Percentiles rank a stretch among this genome's conserved stretches.
These are phyloP conservation scores for Rhizopus sp. DNA, from an alignment of 371 early-diverging fungal genomes.

Conservation along the genomic window DNA sequence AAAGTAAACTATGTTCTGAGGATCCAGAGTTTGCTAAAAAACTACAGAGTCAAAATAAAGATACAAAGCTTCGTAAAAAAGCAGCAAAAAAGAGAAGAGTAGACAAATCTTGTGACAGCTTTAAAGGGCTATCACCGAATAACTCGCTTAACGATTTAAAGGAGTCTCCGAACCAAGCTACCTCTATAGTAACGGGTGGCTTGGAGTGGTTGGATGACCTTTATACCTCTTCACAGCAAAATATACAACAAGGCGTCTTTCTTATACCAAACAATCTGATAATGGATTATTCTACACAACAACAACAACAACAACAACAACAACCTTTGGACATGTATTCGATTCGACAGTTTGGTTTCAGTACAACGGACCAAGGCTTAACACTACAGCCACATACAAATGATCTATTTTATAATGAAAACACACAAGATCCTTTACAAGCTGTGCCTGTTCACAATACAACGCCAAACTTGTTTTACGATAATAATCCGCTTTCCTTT, in stretches of 20 bases:
- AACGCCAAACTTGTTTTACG: not conserved
- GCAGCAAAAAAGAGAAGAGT: not conserved
- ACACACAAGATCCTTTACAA: not conserved
- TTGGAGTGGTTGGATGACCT: slow-evolving; percentile 17
- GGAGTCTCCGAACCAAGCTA: not conserved
- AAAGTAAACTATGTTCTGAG: slow-evolving; percentile 8
- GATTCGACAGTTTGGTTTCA: slow-evolving; percentile 22
- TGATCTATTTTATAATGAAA: not conserved
- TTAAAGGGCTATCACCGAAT: not conserved
- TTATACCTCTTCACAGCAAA: slow-evolving; percentile 10
- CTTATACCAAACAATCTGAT: not conserved
- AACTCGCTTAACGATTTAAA: not conserved
- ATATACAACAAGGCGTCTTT: not conserved
- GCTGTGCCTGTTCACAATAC: not conserved
- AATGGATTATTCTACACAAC: not conserved
- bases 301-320: not conserved
- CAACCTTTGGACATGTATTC: slow-evolving; percentile 10
- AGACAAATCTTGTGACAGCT: not conserved
- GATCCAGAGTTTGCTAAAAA: slow-evolving; percentile 7
- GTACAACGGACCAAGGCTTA: not conserved
- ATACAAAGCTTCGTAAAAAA: not conserved
- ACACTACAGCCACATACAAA: not conserved
- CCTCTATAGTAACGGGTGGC: not conserved
- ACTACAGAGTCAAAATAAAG: not conserved
- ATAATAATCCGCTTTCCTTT: not conserved